Evolutionary conservation across 2,329 filamentous ascomycete genomes (phyloP).

Genomic region (Aspergillus alliaceus): DNA sequence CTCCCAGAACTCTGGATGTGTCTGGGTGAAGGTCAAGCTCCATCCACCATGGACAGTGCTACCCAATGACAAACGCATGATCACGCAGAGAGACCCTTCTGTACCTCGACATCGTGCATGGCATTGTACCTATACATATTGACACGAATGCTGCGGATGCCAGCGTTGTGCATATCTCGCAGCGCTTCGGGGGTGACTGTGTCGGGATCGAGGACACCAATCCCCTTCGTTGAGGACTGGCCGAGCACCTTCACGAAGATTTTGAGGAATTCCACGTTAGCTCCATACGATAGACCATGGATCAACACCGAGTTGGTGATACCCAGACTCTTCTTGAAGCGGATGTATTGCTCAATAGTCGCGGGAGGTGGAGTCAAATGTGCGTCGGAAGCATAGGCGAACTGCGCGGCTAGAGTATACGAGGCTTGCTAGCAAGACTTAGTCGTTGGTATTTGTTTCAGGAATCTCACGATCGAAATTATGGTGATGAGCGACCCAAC

Average conservation of each 20-base stretch:
- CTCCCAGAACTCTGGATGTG: slow-evolving; percentile 32
- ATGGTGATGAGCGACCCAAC: slow-evolving; percentile 36
- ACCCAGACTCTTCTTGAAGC: slow-evolving; percentile 25
- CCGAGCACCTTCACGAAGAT: slow-evolving; percentile 32
- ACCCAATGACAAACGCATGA: slow-evolving; percentile 25
- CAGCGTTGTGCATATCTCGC: slow-evolving; percentile 24
- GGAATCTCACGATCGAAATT: slow-evolving; percentile 33
- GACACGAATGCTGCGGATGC: slow-evolving; percentile 37
- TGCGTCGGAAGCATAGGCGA: slow-evolving; percentile 24
- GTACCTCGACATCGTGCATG: slow-evolving; percentile 38
- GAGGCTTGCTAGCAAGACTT: neutral
- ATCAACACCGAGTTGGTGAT: slow-evolving; percentile 39
- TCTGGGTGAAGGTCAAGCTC: slow-evolving; percentile 35
- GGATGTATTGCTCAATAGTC: slow-evolving; percentile 23
- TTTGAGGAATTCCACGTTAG: slow-evolving; percentile 35
- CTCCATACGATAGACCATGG: slow-evolving; percentile 40
- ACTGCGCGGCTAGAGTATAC: slow-evolving; percentile 14
- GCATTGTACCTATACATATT: slow-evolving; percentile 39
- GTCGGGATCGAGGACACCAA: slow-evolving; percentile 33
- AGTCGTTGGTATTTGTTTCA: rapidly evolving
- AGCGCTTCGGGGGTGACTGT: slow-evolving; percentile 23
- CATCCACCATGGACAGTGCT: slow-evolving; percentile 23
- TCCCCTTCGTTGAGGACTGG: slow-evolving; percentile 23
- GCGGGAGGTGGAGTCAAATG: slow-evolving; percentile 32
- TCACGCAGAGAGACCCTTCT: slow-evolving; percentile 32